phyloP scores from a whole-genome alignment of 257 asterid species.

The Oldenlandia corymbosa region DNA sequence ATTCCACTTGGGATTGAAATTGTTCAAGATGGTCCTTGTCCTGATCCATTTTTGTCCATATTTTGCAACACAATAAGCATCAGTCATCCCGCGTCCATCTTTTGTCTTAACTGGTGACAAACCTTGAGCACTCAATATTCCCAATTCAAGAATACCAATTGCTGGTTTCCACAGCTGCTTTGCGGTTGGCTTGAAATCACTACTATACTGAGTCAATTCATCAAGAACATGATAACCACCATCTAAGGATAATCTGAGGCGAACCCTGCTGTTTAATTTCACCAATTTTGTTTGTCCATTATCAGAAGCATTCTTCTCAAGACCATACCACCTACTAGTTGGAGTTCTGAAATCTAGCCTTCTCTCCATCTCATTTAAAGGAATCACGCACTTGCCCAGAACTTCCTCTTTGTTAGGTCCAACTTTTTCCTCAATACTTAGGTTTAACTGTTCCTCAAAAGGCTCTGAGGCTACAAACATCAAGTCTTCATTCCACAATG shows the following conservation, averaged over 20 bases:
- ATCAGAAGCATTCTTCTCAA: conserved; percentile 49
- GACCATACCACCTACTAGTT: conserved; percentile 61
- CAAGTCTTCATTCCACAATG: conserved; percentile 95
- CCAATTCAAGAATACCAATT: conserved; percentile 77
- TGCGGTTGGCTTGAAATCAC: conserved; percentile 73
- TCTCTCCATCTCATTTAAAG: conserved; percentile 55
- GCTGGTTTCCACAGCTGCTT: conserved; percentile 80
- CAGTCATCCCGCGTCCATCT: conserved; percentile 59
- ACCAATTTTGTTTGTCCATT: conserved; percentile 43
- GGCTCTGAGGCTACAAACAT: conserved; percentile 85
- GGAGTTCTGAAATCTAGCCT: conserved; percentile 64
- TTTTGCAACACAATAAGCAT: conserved; percentile 90
- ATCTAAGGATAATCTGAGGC: conserved; percentile 65
- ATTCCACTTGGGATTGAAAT: conserved; percentile 72
- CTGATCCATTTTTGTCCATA: conserved; percentile 95
- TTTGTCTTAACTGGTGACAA: conserved; percentile 58
- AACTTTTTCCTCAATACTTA: conserved; percentile 57
- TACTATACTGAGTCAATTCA: conserved; percentile 79
- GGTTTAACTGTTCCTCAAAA: conserved; percentile 61
- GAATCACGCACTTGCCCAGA: conserved; percentile 55
- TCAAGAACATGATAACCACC: conserved; percentile 98
- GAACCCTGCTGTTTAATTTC: conserved; percentile 51
- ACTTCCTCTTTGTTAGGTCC: conserved; percentile 56
- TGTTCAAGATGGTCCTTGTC: conserved; percentile 62
- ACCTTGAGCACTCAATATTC: conserved; percentile 70